These are phyloP conservation scores for Euphorbia schlechtendalii DNA, from an alignment of 441 rosid genomes.

Conservation along the genomic window DNA sequence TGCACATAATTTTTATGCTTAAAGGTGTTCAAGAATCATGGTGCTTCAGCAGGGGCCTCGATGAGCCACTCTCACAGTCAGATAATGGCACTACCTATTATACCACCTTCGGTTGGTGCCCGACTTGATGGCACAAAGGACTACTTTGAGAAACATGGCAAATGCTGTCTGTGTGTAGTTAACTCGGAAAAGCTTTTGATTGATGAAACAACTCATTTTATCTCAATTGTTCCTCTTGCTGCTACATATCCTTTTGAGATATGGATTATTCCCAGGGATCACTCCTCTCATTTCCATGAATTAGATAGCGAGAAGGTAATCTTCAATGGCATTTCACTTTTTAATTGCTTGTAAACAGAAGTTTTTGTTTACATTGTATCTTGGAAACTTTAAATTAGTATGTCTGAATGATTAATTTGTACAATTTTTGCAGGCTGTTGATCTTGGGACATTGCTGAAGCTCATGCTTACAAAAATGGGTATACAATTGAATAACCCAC, in stretches of 20 bases:
- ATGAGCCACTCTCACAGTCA: conserved; percentile 88
- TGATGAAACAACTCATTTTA: conserved; percentile 48
- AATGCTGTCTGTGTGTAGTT: conserved; percentile 62
- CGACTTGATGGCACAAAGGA: conserved; percentile 50
- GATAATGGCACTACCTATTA: conserved; percentile 62
- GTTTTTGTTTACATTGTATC: not conserved
- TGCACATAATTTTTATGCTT: conserved; percentile 14
- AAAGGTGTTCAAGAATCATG: conserved; percentile 88
- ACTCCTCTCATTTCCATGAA: conserved; percentile 66
- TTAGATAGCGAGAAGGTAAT: conserved; percentile 54
- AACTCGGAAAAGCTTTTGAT: conserved; percentile 43
- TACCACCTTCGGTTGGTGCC: conserved; percentile 54
- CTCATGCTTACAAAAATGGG: conserved; percentile 62
- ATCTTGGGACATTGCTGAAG: conserved; percentile 65
- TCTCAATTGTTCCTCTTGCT: conserved; percentile 62
- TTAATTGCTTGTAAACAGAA: not conserved
- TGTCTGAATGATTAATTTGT: not conserved
- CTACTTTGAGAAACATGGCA: conserved; percentile 48
- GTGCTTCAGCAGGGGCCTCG: conserved; percentile 91
- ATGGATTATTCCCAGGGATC: conserved; percentile 68
- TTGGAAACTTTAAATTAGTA: not conserved
- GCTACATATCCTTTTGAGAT: conserved; percentile 77
- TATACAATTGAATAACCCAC: conserved; percentile 55
- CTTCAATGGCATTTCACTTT: not conserved
- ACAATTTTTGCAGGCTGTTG: conserved; percentile 51